Evolutionary conservation across 768 basidiomycete species (phyloP).

Genomic region (Hygrophoropsis aurantiaca): DNA sequence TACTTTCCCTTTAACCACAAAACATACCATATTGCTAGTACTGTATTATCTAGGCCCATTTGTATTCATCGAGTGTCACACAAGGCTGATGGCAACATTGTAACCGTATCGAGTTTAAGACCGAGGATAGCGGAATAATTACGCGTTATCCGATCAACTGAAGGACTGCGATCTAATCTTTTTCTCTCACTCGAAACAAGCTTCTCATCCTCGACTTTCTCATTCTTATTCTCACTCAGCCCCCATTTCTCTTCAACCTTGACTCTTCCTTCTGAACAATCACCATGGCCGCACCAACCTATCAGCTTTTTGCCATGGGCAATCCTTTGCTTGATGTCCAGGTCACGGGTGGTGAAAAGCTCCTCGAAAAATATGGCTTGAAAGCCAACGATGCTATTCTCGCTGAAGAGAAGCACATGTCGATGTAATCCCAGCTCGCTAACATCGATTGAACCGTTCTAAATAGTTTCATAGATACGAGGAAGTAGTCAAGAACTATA

Average conservation of each 20-base stretch:
- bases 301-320: constrained; percentile 84
- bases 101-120: too few species aligned
- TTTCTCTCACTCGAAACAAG: constrained; percentile 1
- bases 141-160: constrained; percentile 4
- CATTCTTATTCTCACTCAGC: constrained; percentile 6
- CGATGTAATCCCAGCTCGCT: constrained; percentile 60
- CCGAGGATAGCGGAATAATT: neutral
- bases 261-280: constrained; percentile 6
- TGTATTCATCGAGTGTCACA: neutral
- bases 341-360: constrained; percentile 78
- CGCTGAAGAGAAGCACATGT: constrained; percentile 82
- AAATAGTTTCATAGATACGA: constrained; percentile 64
- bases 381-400: constrained; percentile 96
- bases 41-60: neutral
- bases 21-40: neutral
- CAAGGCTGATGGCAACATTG: too few species aligned
- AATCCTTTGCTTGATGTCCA: constrained; percentile 98
- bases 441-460: neutral
- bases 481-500: constrained; percentile 73
- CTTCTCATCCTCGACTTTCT: neutral
- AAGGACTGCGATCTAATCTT: constrained; percentile 11
- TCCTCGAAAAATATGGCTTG: constrained; percentile 87
- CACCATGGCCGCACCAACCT: constrained; percentile 46
- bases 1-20: too few species aligned
- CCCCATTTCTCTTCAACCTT: too few species aligned